phyloP scores from a whole-genome alignment of 163 green algal species.

The Scenedesmus sp. region DNA sequence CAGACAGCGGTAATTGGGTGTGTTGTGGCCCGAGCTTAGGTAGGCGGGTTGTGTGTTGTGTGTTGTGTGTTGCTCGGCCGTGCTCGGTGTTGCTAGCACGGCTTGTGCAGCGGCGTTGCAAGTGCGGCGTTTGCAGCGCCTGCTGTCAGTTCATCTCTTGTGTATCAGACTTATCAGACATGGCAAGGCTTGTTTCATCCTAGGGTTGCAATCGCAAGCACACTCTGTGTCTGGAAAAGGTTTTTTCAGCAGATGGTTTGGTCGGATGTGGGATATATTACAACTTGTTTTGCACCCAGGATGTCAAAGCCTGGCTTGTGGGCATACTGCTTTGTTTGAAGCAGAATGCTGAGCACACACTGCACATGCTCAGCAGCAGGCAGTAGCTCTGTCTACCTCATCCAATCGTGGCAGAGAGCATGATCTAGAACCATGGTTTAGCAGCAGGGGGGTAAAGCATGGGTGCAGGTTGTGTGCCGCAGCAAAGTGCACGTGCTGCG shows the following conservation, averaged over 20 bases:
- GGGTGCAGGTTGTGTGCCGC: background rate
- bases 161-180: background rate
- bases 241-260: background rate
- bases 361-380: background rate
- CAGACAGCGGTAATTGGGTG: too few relatives aligned
- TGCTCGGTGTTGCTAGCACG: too few relatives aligned
- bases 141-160: background rate
- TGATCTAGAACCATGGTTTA: too few relatives aligned
- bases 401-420: too few relatives aligned
- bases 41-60: background rate
- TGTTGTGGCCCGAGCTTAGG: background rate
- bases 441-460: background rate
- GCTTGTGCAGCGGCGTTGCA: too few relatives aligned
- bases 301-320: too few relatives aligned
- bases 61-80: background rate
- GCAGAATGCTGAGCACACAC: background rate
- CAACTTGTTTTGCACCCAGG: too few relatives aligned
- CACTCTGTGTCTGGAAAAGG: background rate
- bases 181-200: background rate
- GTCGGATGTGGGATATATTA: background rate
- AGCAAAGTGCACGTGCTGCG: too few relatives aligned
- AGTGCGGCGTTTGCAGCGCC: background rate
- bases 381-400: background rate
- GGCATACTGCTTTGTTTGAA: too few relatives aligned
- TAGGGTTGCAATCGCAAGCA: background rate